Percentiles rank a stretch among this genome's conserved stretches.
Conservation (phyloP, 129 eudicot genomes). For the Dittrichia graveolens region DNA sequence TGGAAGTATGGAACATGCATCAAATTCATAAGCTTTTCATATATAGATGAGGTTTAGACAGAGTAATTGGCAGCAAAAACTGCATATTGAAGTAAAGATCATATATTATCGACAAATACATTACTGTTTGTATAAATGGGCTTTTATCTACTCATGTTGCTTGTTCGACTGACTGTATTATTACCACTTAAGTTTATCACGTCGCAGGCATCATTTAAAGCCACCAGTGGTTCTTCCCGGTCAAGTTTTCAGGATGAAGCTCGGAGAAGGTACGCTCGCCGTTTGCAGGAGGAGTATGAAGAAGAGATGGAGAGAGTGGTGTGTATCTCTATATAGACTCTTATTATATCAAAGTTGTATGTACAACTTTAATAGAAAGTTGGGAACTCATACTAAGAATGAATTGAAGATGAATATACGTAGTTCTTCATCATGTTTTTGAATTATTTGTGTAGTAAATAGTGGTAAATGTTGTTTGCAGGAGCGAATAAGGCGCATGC, state of each 20-base stretch:
- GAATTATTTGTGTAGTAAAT: not conserved
- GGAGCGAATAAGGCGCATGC: slow-evolving; percentile 96
- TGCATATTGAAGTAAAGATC: too few species aligned
- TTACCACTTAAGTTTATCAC: slow-evolving; percentile 52
- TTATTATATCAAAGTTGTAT: not conserved
- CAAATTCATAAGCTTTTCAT: too few species aligned
- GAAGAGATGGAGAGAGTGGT: slow-evolving; percentile 99
- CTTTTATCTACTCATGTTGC: not conserved
- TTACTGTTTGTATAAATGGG: not conserved
- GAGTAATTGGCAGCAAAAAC: too few species aligned
- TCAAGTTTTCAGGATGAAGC: slow-evolving; percentile 82
- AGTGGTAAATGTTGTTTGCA: slow-evolving; percentile 11
- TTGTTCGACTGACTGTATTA: slow-evolving; percentile 17
- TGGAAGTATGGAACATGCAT: too few species aligned
- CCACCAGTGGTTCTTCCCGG: slow-evolving; percentile 56
- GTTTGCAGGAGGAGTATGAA: slow-evolving; percentile 89
- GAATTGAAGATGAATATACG: not conserved
- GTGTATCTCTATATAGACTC: slow-evolving; percentile 20
- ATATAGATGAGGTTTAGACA: too few species aligned
- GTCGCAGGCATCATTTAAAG: slow-evolving; percentile 64
- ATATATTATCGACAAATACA: not conserved
- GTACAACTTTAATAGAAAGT: not conserved
- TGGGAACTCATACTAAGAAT: not conserved
- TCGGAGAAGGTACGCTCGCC: slow-evolving; percentile 78
- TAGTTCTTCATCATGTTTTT: not conserved